Base-by-base conservation (phyloP, 371 early-diverging fungal species). In the Chytridiales sp. region DNA sequence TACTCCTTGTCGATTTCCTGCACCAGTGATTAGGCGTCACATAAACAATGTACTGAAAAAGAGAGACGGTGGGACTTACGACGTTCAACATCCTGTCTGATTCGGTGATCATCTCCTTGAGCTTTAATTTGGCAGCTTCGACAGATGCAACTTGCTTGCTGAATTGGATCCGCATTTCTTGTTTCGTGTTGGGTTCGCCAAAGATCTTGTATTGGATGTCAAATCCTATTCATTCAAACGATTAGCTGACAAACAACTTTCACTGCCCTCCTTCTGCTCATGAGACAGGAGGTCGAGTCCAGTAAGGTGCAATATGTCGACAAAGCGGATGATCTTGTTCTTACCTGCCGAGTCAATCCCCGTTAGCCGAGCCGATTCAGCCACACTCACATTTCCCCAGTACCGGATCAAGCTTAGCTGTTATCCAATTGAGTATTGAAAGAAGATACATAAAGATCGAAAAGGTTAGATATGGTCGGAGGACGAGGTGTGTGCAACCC, bases 1-100 rank as follows among this genome's bases (percentile, higher is more conserved):
- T 66, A 66, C 19, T 49, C 44, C 30, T 47, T 66, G 62, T 66
- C 67, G 38, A 66, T 48, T 13, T 66, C 47, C 67, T 66, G 35
- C n/a, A n/a, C 11, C 17, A 5, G 11, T 30, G 15, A 22, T 39
- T 19, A 29, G 19, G n/a, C 4, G 4, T 26, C 4, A 4, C 6
- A 42, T 15, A 27, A 55, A 9, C 29, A 24, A 31, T 47, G 0
- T 17, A 47, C 21, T 17, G 29, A 21, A 52, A 30, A 21, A 17
- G 49, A 40, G 24, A 31, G 49, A 30, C 13, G 29, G 11, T 35
- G 39, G 41, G 21, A 49, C 56, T 43, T 27, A 66, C 67, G 22
- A 56, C 34, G 29, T 59, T 52, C n/a, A 66, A 40, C 35, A 61
- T 50, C 38, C 39, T 52, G 38, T 53, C 35, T 6, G 67, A 61